Evolutionary conservation across 495 filamentous ascomycete genomes (phyloP), one percentile per base, ranked within the genome.

Genomic region (Podospora tetraspora): DNA sequence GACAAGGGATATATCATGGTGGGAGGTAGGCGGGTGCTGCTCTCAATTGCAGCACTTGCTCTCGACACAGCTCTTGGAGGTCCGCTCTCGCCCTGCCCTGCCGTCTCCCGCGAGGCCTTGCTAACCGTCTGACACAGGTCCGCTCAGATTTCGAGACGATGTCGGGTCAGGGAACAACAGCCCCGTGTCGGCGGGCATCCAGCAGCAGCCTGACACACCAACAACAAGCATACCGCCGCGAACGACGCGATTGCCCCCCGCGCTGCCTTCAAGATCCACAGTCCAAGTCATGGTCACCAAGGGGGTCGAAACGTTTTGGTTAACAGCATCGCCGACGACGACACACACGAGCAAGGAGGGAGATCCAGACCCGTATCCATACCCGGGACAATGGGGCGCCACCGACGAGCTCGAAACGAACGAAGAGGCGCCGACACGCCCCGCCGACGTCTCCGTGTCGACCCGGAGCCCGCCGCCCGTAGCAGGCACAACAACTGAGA

Each of bases 21-120:
- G 66, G 71, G 63, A 57, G 69, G 70, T 27, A 70, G 64, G 68
- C 67, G 61, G 32, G 71, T 70, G 70, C 70, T 79, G 72, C 73
- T 77, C 24, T 74, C 71, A 19, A 25, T 74, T 68, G 77, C 74
- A 71, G 76, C 74, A 65, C 72, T 78, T 64, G 71, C 73, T 61
- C 43, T 77, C 62, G 72, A 78, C 37, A 64, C 57, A 57, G 72
- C 68, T 24, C 59, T 68, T 3, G 73, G 72, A 73, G 77, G 77
- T 78, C 37, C 37, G 62, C 62, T 43, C 23, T 34, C 16, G 43
- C 43, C 24, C 24, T 61, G 10, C 12, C 22, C 32, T 25, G 2
- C 25, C 6, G 23, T 7, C 34, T 7, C 9, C n/a, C 5, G 10
- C 13, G 57, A 27, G 21, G 30, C 29, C 23, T 16, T 34, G 23